Evolutionary conservation across 192 early-diverging fungal genomes (phyloP).

Genomic region (Helicostylum pulchrum): DNA sequence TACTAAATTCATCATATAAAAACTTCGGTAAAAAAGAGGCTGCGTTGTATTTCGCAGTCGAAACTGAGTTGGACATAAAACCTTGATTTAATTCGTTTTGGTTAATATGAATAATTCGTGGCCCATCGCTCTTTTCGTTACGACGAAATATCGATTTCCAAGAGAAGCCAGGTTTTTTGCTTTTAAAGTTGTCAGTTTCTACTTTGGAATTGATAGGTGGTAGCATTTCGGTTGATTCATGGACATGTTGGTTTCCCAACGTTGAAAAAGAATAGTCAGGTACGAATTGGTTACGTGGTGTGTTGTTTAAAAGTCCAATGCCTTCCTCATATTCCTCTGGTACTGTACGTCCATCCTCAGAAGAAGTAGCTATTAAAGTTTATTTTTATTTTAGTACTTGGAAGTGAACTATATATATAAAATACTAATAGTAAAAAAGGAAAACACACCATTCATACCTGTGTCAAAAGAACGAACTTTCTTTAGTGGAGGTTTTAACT

Average conservation of each 20-base stretch:
- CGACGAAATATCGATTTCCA: not conserved
- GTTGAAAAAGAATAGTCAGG: not conserved
- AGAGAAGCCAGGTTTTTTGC: not conserved
- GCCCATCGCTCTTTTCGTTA: slow-evolving; percentile 12
- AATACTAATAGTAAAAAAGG: slow-evolving; percentile 6
- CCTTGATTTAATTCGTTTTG: slow-evolving; percentile 75
- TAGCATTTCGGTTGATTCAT: not conserved
- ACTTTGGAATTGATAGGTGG: not conserved
- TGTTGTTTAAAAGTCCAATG: slow-evolving; percentile 11
- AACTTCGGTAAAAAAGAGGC: slow-evolving; percentile 94
- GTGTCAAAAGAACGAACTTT: slow-evolving; percentile 7
- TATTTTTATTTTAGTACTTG: not conserved
- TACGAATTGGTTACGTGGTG: slow-evolving; percentile 4
- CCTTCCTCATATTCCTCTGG: slow-evolving; percentile 23
- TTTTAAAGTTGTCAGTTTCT: slow-evolving; percentile 1
- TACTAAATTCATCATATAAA: slow-evolving; percentile 94
- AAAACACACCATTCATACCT: slow-evolving; percentile 2
- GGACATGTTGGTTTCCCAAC: not conserved
- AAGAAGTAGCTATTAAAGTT: slow-evolving; percentile 4
- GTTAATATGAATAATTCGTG: slow-evolving; percentile 85
- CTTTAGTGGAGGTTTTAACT: not conserved
- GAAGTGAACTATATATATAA: no score
- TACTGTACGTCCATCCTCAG: slow-evolving; percentile 13
- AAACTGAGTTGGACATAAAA: slow-evolving; percentile 87
- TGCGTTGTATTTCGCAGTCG: slow-evolving; percentile 95